Percentiles rank a stretch among this genome's conserved stretches.
These are phyloP conservation scores for Plasmodium coatneyi DNA, from an alignment of 169 alveolate genomes.

Conservation along the genomic window DNA sequence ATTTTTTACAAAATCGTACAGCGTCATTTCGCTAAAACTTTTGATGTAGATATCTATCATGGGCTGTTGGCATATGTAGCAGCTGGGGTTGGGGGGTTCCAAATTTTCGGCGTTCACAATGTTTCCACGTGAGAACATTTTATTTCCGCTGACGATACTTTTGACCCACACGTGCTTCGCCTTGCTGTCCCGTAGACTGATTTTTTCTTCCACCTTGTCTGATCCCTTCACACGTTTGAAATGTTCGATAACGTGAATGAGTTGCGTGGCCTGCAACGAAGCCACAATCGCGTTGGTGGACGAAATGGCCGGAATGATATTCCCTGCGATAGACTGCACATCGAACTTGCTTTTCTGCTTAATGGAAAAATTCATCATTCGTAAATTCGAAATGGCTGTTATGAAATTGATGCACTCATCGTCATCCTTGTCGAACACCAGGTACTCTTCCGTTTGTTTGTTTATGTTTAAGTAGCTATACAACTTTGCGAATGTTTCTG, in stretches of 20 bases:
- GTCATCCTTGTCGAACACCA: slow-evolving; percentile 94
- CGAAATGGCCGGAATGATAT: slow-evolving; percentile 97
- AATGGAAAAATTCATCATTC: slow-evolving; percentile 92
- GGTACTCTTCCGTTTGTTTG: slow-evolving; percentile 70
- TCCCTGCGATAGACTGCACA: slow-evolving; percentile 96
- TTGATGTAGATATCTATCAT: slow-evolving; percentile 66
- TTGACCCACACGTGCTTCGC: slow-evolving; percentile 45
- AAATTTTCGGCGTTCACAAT: slow-evolving; percentile 78
- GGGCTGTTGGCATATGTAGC: slow-evolving; percentile 79
- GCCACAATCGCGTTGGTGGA: slow-evolving; percentile 96
- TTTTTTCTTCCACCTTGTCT: neutral
- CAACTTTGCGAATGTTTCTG: slow-evolving; percentile 28
- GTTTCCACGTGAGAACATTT: slow-evolving; percentile 75
- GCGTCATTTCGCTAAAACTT: slow-evolving; percentile 69
- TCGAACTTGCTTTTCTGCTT: slow-evolving; percentile 84
- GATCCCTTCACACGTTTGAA: slow-evolving; percentile 13
- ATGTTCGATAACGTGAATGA: slow-evolving; percentile 76
- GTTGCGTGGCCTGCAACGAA: slow-evolving; percentile 92
- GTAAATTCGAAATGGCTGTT: slow-evolving; percentile 91
- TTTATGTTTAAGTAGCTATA: slow-evolving; percentile 52
- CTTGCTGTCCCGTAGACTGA: slow-evolving; percentile 29
- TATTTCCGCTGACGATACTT: slow-evolving; percentile 43
- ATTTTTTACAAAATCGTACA: slow-evolving; percentile 73
- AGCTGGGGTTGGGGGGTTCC: slow-evolving; percentile 75
- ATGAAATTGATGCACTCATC: slow-evolving; percentile 91